A percentile compares a stretch with the other conserved stretches of the same genome.
Conservation (phyloP, 202 grass and related monocot species). For the Hordeum pubiflorum region DNA sequence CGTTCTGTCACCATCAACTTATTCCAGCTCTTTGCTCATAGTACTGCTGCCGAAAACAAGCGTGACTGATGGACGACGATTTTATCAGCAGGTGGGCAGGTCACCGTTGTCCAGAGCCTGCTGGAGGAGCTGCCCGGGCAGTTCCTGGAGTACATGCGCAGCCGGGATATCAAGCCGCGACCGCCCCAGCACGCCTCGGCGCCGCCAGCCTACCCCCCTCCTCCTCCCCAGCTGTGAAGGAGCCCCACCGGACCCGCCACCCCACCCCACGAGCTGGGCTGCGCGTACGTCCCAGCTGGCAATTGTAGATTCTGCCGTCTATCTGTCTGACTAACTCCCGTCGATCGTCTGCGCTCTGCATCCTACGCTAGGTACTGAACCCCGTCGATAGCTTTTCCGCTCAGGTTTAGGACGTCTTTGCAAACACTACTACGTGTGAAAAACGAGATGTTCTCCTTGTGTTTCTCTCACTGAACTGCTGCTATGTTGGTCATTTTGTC, state of each 20-base stretch:
- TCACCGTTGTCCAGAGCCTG: constrained; percentile 75
- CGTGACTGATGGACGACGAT: neutral
- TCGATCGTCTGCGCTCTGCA: neutral
- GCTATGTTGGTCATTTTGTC: neutral
- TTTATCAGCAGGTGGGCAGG: constrained; percentile 38
- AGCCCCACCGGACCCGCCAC: neutral
- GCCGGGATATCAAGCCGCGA: constrained; percentile 59
- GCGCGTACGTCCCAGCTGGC: neutral
- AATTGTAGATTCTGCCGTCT: constrained; percentile 17
- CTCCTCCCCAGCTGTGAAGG: constrained; percentile 5
- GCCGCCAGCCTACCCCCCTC: neutral
- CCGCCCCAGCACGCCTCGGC: constrained; percentile 2
- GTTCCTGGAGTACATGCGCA: constrained; percentile 73
- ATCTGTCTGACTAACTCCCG: neutral
- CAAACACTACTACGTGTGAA: neutral
- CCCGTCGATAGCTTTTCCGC: neutral
- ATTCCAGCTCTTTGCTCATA: neutral
- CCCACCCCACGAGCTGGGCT: neutral
- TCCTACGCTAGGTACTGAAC: neutral
- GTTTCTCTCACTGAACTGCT: neutral
- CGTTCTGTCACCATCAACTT: neutral
- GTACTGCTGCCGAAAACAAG: neutral
- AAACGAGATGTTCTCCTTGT: neutral
- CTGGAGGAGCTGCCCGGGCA: constrained; percentile 87
- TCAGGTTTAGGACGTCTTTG: neutral